Conservation (phyloP, 805 yeast genomes). For the Cyberlindnera veronae region DNA sequence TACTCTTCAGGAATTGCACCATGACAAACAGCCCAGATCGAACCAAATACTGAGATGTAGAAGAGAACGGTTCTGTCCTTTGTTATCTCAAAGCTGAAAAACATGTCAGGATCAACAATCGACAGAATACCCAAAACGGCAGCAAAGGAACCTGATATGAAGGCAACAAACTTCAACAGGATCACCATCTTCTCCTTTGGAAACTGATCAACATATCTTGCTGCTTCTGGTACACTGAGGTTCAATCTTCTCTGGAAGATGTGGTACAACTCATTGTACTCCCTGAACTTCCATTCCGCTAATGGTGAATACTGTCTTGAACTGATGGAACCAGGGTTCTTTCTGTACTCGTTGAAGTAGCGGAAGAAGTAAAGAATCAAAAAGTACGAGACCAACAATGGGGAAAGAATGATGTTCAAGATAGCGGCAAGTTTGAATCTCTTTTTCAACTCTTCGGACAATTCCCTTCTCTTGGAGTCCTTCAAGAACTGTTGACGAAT, state of each 20-base stretch:
- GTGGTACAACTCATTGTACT: constrained; percentile 90
- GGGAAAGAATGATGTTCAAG: constrained; percentile 77
- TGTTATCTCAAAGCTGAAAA: constrained; percentile 84
- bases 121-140: constrained; percentile 81
- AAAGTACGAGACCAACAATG: constrained; percentile 82
- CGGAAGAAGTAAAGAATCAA: constrained; percentile 80
- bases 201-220: constrained; percentile 82
- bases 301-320: constrained; percentile 88
- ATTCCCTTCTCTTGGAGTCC: constrained; percentile 60
- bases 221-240: constrained; percentile 74
- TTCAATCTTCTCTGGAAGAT: constrained; percentile 77
- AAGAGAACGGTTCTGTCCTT: constrained; percentile 78
- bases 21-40: constrained; percentile 80
- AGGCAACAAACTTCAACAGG: constrained; percentile 57
- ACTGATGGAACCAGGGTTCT: constrained; percentile 79
- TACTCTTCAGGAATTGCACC: constrained; percentile 62
- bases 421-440: constrained; percentile 87
- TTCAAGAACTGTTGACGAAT: constrained; percentile 67
- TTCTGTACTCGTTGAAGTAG: constrained; percentile 88
- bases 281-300: constrained; percentile 94
- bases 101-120: constrained; percentile 83
- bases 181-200: constrained; percentile 73
- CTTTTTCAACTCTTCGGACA: constrained; percentile 67
- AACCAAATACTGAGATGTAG: constrained; percentile 85
- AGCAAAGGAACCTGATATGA: constrained; percentile 83